These are phyloP conservation scores for Penicillium verhagenii DNA, from an alignment of 495 filamentous ascomycete genomes.

Conservation along the genomic window DNA sequence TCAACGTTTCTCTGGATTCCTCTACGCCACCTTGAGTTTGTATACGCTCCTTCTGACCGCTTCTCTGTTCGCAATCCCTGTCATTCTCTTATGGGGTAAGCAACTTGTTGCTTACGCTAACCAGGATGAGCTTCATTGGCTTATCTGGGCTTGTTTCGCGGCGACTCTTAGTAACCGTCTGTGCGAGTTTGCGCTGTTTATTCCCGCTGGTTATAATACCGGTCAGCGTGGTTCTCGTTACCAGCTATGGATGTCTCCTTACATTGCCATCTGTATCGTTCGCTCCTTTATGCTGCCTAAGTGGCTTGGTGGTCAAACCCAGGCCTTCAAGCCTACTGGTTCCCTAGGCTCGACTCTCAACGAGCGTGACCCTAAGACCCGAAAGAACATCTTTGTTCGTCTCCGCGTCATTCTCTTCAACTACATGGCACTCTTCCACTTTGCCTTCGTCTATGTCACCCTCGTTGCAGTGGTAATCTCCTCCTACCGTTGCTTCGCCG, in stretches of 20 bases:
- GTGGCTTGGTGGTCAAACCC: conserved; percentile 39
- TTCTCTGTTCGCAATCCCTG: conserved; percentile 45
- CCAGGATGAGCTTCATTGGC: conserved; percentile 44
- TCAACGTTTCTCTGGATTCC: conserved; percentile 42
- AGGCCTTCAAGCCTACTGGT: conserved; percentile 38
- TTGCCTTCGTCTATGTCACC: conserved; percentile 42
- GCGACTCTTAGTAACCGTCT: conserved; percentile 38
- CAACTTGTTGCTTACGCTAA: conserved; percentile 44
- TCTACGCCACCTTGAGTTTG: conserved; percentile 43
- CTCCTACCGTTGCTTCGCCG: conserved; percentile 34
- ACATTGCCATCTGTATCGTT: conserved; percentile 41
- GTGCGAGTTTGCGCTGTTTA: conserved; percentile 42
- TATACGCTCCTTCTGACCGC: conserved; percentile 43
- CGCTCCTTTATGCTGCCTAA: conserved; percentile 45
- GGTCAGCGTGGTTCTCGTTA: conserved; percentile 41
- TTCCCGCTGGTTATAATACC: conserved; percentile 45
- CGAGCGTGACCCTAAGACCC: conserved; percentile 32
- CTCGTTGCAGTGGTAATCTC: conserved; percentile 36
- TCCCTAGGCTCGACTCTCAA: conserved; percentile 32
- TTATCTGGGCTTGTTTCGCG: conserved; percentile 47
- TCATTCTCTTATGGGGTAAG: conserved; percentile 45
- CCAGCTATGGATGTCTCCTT: conserved; percentile 48
- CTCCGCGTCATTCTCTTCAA: conserved; percentile 33
- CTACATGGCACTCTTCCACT: conserved; percentile 38
- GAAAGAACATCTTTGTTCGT: conserved; percentile 30